A percentile compares a stretch with the other conserved stretches of the same genome.
phyloP scores from a whole-genome alignment of 164 flowering plant genomes.

The Stephania japonica region DNA sequence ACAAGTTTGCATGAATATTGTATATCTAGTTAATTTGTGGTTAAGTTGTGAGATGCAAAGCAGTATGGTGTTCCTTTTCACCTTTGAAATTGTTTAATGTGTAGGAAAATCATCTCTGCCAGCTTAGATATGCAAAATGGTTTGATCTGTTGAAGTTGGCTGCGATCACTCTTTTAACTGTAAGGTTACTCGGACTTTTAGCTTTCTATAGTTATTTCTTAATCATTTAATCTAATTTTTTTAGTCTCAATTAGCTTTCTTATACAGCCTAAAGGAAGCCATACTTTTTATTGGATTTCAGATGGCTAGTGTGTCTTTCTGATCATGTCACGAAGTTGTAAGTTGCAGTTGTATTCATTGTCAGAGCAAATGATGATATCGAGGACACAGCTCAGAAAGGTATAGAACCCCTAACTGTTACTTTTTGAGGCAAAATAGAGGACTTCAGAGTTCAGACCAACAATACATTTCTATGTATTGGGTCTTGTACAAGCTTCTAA shows the following conservation, averaged over 20 bases:
- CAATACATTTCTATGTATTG: not conserved
- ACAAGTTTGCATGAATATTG: not conserved
- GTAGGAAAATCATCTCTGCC: slow-evolving; percentile 25
- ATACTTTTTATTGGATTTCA: slow-evolving; percentile 9
- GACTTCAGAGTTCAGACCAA: not conserved
- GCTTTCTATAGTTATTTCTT: not conserved
- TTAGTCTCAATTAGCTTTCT: not conserved
- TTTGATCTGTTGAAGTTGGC: slow-evolving; percentile 16
- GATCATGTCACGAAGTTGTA: slow-evolving; percentile 24
- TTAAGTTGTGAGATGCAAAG: not conserved
- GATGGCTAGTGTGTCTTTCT: slow-evolving; percentile 19
- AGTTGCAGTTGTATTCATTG: slow-evolving; percentile 30
- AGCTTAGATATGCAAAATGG: slow-evolving; percentile 21
- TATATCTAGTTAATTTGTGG: not conserved
- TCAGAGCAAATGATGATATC: not conserved
- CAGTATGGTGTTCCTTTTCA: not conserved
- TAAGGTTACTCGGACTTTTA: slow-evolving; percentile 12
- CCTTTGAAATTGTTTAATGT: slow-evolving; percentile 6
- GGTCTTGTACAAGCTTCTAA: not conserved
- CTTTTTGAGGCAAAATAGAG: not conserved
- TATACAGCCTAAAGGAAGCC: not conserved
- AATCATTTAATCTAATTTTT: too few species aligned
- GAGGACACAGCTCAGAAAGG: slow-evolving; percentile 27
- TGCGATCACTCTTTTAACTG: slow-evolving; percentile 19
- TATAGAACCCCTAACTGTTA: not conserved